Percentiles rank a stretch among this genome's conserved stretches.
Conservation (phyloP, 768 basidiomycete species). For the Tricholoma terreum region DNA sequence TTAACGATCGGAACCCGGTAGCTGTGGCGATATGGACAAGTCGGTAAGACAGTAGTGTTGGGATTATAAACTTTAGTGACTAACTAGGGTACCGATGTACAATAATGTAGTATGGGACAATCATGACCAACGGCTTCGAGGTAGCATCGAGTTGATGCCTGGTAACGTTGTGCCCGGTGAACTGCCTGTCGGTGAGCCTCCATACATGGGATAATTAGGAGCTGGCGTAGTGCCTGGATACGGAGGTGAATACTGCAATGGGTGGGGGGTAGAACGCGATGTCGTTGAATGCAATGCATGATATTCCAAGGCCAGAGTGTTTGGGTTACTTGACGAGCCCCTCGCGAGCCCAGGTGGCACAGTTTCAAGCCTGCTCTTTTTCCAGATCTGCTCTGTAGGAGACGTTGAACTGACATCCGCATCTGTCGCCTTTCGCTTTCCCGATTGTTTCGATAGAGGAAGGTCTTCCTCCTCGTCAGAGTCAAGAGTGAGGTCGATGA, state of each 20-base stretch:
- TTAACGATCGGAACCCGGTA: not conserved
- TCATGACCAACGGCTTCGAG: constrained; percentile 18
- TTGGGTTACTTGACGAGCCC: constrained; percentile 7
- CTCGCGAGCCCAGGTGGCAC: constrained; percentile 11
- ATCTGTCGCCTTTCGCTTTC: constrained; percentile 61
- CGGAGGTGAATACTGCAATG: constrained; percentile 10
- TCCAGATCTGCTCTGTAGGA: constrained; percentile 70
- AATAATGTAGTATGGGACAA: constrained; percentile 1
- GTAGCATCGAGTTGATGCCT: constrained; percentile 12
- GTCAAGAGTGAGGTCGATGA: constrained; percentile 85
- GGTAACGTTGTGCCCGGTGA: constrained; percentile 11
- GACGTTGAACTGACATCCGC: constrained; percentile 41
- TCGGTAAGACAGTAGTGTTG: not conserved
- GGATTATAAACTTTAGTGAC: not conserved
- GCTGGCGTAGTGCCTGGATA: constrained; percentile 7
- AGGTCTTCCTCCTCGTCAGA: constrained; percentile 74
- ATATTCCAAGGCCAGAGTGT: constrained; percentile 10
- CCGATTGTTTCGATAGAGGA: constrained; percentile 31
- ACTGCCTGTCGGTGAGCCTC: constrained; percentile 4
- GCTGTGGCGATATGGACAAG: no score
- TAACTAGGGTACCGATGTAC: not conserved
- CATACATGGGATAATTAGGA: constrained; percentile 1
- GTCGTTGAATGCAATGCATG: not conserved
- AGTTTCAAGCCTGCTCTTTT: constrained; percentile 49
- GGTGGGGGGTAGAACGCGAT: constrained; percentile 10